Conservation (phyloP, 2,329 filamentous ascomycete species). For the Talaromyces islandicus region DNA sequence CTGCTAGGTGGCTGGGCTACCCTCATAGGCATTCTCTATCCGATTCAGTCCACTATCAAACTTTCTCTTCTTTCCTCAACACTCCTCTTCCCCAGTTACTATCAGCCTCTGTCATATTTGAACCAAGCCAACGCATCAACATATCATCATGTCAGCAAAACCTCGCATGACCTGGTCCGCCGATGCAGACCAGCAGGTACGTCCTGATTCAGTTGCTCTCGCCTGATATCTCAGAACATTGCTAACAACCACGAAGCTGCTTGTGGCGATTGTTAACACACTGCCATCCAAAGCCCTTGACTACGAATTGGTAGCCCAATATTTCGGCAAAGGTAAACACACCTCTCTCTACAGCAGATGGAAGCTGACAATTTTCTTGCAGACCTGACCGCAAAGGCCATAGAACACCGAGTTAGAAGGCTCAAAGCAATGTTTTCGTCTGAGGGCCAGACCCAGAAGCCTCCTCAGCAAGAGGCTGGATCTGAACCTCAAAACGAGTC, state of each 20-base stretch:
- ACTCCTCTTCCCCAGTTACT: background rate
- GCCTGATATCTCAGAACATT: background rate
- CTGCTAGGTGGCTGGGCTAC: background rate
- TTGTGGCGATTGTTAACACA: background rate
- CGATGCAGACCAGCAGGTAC: background rate
- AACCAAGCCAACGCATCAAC: background rate
- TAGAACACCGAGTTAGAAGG: background rate
- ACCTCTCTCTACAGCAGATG: background rate
- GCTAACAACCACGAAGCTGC: background rate
- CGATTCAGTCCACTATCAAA: background rate
- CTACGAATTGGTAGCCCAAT: background rate
- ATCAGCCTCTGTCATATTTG: background rate
- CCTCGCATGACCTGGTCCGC: background rate
- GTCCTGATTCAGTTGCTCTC: background rate
- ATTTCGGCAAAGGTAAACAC: constrained; percentile 1
- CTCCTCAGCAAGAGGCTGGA: background rate
- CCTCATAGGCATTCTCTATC: background rate
- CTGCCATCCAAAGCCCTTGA: background rate
- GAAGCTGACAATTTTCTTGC: background rate
- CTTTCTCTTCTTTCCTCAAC: background rate
- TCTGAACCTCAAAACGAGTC: background rate
- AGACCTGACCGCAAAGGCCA: background rate
- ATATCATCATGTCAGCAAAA: background rate
- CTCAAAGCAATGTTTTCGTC: background rate
- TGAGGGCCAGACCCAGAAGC: background rate